Evolutionary conservation across 345 rosid species (phyloP).

Genomic region (Euphorbia lathyris): DNA sequence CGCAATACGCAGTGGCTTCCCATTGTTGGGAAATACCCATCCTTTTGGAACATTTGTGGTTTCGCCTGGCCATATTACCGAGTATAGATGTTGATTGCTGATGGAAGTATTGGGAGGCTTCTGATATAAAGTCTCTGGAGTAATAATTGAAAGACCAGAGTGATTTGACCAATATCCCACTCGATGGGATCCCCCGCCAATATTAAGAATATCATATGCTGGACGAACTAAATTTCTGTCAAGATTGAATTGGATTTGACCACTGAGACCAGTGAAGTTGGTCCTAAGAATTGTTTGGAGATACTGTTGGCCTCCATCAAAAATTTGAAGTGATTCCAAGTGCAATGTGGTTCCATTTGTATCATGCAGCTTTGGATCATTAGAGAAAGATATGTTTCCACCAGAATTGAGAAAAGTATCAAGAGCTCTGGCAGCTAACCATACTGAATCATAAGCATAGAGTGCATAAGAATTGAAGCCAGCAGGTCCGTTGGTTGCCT

Average conservation of each 20-base stretch:
- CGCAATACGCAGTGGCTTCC: conserved; percentile 62
- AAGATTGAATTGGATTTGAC: conserved; percentile 52
- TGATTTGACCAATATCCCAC: conserved; percentile 91
- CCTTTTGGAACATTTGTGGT: conserved; percentile 55
- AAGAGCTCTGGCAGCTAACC: conserved; percentile 86
- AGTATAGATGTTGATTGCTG: conserved; percentile 48
- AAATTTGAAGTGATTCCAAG: conserved; percentile 52
- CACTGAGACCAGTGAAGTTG: conserved; percentile 73
- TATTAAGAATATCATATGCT: conserved; percentile 73
- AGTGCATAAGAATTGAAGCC: conserved; percentile 73
- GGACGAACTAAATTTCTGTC: conserved; percentile 62
- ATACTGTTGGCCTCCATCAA: conserved; percentile 68
- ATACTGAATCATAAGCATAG: conserved; percentile 88
- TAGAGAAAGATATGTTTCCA: conserved; percentile 64
- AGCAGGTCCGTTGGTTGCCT: conserved; percentile 16
- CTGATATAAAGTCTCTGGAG: conserved; percentile 57
- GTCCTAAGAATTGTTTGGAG: conserved; percentile 51
- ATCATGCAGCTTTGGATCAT: conserved; percentile 48
- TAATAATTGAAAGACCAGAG: conserved; percentile 60
- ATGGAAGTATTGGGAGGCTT: conserved; percentile 50
- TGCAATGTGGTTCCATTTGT: conserved; percentile 47
- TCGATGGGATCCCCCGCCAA: conserved; percentile 56
- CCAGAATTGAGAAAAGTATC: conserved; percentile 54
- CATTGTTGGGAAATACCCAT: conserved; percentile 91
- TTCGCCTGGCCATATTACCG: conserved; percentile 86